phyloP scores from a whole-genome alignment of 75 land plant species.

The Pinus tabuliformis region DNA sequence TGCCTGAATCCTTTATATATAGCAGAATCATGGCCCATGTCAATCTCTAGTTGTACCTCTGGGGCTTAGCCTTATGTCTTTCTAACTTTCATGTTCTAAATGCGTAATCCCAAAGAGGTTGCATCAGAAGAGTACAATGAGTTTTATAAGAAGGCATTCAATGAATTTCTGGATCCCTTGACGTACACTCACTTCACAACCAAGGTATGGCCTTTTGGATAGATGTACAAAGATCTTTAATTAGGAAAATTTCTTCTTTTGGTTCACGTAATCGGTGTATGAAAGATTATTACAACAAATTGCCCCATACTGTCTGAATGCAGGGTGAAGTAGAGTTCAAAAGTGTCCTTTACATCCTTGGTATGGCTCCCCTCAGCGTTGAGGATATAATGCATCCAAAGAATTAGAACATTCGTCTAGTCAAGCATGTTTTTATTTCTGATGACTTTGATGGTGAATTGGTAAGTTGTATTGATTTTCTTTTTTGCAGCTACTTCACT shows the following conservation, averaged over 20 bases:
- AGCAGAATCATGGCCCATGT: neutral
- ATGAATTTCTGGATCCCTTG: slow-evolving; percentile 90
- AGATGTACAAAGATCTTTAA: neutral
- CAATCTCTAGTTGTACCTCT: neutral
- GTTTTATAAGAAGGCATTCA: slow-evolving; percentile 88
- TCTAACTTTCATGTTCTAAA: slow-evolving; percentile 28
- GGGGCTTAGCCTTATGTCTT: slow-evolving; percentile 5
- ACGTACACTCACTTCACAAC: slow-evolving; percentile 86
- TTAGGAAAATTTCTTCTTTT: neutral
- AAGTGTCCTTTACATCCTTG: slow-evolving; percentile 89
- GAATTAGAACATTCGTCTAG: slow-evolving; percentile 88
- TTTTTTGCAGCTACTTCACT: neutral
- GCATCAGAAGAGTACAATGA: slow-evolving; percentile 78
- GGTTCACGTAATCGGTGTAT: neutral
- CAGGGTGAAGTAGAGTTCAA: slow-evolving; percentile 99
- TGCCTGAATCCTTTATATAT: neutral
- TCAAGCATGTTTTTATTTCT: slow-evolving; percentile 96
- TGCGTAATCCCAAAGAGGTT: slow-evolving; percentile 85
- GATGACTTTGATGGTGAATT: slow-evolving; percentile 98
- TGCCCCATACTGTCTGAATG: neutral
- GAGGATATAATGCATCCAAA: slow-evolving; percentile 78
- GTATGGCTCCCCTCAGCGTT: slow-evolving; percentile 95
- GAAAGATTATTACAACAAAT: neutral
- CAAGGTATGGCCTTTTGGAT: slow-evolving; percentile 51
- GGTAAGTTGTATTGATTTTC: slow-evolving; percentile 40